phyloP scores from a whole-genome alignment of 2,329 filamentous ascomycete genomes.

The Fusarium heterosporum region DNA sequence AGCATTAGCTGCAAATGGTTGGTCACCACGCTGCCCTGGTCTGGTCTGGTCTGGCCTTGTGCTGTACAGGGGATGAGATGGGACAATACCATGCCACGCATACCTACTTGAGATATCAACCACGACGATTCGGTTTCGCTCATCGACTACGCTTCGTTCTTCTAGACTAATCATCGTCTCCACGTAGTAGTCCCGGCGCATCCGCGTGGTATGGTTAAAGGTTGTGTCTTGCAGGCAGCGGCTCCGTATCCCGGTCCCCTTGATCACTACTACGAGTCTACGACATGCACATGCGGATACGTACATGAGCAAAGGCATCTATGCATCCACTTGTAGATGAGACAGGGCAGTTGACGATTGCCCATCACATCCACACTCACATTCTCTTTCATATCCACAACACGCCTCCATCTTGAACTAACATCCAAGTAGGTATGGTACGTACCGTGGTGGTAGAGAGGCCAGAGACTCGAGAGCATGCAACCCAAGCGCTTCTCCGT shows the following conservation, averaged over 20 bases:
- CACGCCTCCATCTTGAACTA: slow-evolving; percentile 26
- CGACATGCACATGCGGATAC: neutral
- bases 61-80: neutral
- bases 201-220: slow-evolving; percentile 45
- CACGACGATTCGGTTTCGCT: slow-evolving; percentile 18
- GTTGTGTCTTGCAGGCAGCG: slow-evolving; percentile 39
- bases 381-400: neutral
- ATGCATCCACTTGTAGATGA: slow-evolving; percentile 21
- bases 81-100: slow-evolving; percentile 6
- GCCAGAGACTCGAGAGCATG: slow-evolving; percentile 6
- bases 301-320: slow-evolving; percentile 5
- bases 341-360: no score
- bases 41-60: neutral
- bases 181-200: slow-evolving; percentile 41
- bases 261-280: slow-evolving; percentile 1
- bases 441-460: slow-evolving; percentile 6
- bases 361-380: slow-evolving; percentile 28
- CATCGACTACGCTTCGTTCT: slow-evolving; percentile 23
- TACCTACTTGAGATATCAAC: slow-evolving; percentile 14
- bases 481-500: slow-evolving; percentile 9
- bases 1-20: slow-evolving; percentile 38
- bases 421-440: slow-evolving; percentile 21
- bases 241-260: slow-evolving; percentile 27
- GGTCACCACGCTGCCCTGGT: slow-evolving; percentile 27
- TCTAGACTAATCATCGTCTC: slow-evolving; percentile 42